Evolutionary conservation across 2,329 filamentous ascomycete species (phyloP), one percentile per base, ranked within the genome.

Genomic region (Fusarium begoniae): DNA sequence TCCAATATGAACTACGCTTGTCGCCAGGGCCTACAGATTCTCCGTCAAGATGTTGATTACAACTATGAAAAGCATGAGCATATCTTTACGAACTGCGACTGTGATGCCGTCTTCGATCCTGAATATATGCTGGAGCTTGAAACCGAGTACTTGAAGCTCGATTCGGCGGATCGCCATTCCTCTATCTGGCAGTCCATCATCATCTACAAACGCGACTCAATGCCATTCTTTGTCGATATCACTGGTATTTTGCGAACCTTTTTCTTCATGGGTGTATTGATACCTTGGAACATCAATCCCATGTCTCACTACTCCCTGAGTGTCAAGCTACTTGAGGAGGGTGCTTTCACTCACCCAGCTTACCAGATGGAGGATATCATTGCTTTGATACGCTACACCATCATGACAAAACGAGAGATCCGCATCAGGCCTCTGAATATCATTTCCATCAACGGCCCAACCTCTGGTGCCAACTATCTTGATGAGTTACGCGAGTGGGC

Each of bases 161-260:
- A 73, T n/a, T 22, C 32, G 12, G 37, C 54, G 4, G 74, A 77
- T 30, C 74, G 75, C 2, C 74, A 77, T 51, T 75, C 74, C 2
- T 77, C 74, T 35, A 77, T 77, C 57, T 77, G 75, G 75, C 75
- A 77, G n/a, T 77, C 75, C 32, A 74, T 77, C 55, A 72, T 77
- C 43, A 45, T 75, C 44, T 77, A 77, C 63, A 77, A 74, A 56
- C 70, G 74, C 30, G 63, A 77, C 38, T 75, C 75, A 0, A 77
- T 77, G 75, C 75, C 75, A 5, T 77, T 77, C 65, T 77, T 77
- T 59, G 75, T 77, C 5, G 74, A 77, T 17, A 77, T 77, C 9
- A 77, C 75, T 9, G 75, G 75, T 18, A 70, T 77, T 55, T 58
- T 77, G 51, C 65, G 74, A 18, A 77, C 74, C 13, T 77, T 77